These are phyloP conservation scores for Stachybotrys elegans DNA, from an alignment of 2,329 filamentous ascomycete genomes.

Conservation along the genomic window DNA sequence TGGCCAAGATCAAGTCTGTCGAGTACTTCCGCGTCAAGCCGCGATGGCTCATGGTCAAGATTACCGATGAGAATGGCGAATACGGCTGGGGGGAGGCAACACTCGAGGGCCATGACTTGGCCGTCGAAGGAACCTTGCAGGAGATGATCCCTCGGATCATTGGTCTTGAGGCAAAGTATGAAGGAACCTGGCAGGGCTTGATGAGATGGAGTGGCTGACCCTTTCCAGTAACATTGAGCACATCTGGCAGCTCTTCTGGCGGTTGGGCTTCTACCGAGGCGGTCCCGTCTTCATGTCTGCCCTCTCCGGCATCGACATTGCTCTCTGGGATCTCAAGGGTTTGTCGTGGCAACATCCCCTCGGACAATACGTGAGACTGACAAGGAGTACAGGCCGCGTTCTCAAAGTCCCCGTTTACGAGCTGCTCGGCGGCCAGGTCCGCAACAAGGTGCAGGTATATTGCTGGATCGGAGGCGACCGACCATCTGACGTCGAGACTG, in stretches of 20 bases:
- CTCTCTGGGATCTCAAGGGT: conserved; percentile 68
- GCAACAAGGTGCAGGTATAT: conserved; percentile 63
- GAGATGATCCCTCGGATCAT: conserved; percentile 41
- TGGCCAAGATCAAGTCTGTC: conserved; percentile 30
- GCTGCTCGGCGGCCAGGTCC: conserved; percentile 65
- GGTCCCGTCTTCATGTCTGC: conserved; percentile 75
- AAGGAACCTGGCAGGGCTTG: neutral
- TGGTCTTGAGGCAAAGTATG: conserved; percentile 63
- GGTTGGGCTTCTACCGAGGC: conserved; percentile 66
- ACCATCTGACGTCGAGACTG: conserved; percentile 55
- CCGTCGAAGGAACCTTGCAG: conserved; percentile 64
- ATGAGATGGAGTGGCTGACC: neutral
- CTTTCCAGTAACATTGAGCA: conserved; percentile 63
- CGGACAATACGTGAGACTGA: too few species aligned
- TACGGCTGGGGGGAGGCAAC: conserved; percentile 70
- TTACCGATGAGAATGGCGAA: conserved; percentile 57
- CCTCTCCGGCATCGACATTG: conserved; percentile 68
- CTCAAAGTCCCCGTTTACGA: conserved; percentile 62
- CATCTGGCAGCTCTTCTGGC: conserved; percentile 68
- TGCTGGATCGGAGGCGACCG: conserved; percentile 71
- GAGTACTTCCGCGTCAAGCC: conserved; percentile 69
- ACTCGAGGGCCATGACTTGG: conserved; percentile 64
- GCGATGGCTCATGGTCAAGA: conserved; percentile 69
- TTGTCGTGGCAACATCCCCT: neutral
- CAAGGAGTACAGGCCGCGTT: conserved; percentile 27